Conservation (phyloP, 306 rosid species). For the Hylodesmum podocarpum region DNA sequence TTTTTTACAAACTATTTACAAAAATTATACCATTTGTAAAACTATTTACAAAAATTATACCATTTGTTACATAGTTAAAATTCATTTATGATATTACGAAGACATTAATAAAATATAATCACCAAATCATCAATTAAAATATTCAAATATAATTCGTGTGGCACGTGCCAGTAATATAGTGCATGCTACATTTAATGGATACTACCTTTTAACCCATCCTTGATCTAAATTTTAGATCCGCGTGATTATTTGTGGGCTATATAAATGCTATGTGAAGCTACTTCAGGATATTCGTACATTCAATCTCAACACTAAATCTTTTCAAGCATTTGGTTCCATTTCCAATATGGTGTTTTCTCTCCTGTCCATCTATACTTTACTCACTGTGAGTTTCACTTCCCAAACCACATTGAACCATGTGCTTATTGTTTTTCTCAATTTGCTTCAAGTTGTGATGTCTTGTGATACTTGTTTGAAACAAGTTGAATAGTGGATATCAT, state of each 20-base stretch:
- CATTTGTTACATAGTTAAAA: too few species aligned
- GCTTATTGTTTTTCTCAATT: background rate
- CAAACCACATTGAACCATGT: background rate
- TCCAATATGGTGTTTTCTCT: slow-evolving; percentile 43
- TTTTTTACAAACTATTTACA: too few species aligned
- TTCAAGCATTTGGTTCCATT: background rate
- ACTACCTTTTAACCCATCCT: background rate
- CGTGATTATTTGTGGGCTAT: background rate
- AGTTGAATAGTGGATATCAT: too few species aligned
- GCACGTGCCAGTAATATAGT: too few species aligned
- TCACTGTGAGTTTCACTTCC: slow-evolving; percentile 42
- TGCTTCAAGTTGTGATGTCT: background rate
- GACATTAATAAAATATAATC: too few species aligned
- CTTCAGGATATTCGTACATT: slow-evolving; percentile 7
- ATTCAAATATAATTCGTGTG: too few species aligned
- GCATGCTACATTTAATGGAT: too few species aligned
- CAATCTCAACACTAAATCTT: background rate
- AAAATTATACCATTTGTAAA: too few species aligned
- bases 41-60: too few species aligned
- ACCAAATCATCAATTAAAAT: too few species aligned
- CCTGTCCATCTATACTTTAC: slow-evolving; percentile 31
- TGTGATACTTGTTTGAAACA: background rate
- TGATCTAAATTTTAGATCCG: background rate
- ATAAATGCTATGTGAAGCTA: slow-evolving; percentile 20
- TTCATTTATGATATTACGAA: too few species aligned